Conservation (phyloP, 1,139 yeast genomes). For the Arxiozyma bovina region DNA sequence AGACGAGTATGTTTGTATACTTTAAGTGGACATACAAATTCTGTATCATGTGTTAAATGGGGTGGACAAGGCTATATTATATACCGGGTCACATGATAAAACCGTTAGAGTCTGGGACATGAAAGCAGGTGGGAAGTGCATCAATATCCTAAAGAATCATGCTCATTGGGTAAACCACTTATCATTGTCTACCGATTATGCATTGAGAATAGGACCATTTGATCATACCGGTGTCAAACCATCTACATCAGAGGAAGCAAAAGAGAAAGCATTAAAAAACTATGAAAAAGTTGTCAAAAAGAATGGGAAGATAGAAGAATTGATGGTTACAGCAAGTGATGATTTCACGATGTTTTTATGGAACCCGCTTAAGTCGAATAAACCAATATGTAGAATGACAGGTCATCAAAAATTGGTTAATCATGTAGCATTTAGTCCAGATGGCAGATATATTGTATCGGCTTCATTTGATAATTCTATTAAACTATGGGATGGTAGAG, state of each 20-base stretch:
- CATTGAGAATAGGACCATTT: conserved; percentile 72
- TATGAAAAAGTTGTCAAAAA: conserved; percentile 73
- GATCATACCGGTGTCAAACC: conserved; percentile 53
- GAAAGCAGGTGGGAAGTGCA: conserved; percentile 60
- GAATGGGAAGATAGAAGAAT: conserved; percentile 61
- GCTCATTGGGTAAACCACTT: conserved; percentile 98
- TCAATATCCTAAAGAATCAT: conserved; percentile 75
- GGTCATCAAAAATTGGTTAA: conserved; percentile 96
- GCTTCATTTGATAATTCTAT: conserved; percentile 93
- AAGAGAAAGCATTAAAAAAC: conserved; percentile 49
- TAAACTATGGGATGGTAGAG: conserved; percentile 91
- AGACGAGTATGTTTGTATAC: conserved; percentile 59
- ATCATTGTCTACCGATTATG: conserved; percentile 85
- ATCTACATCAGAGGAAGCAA: conserved; percentile 46
- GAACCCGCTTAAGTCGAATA: conserved; percentile 76
- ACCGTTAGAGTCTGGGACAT: conserved; percentile 90
- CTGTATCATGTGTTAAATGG: conserved; percentile 95
- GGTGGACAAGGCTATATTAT: conserved; percentile 80
- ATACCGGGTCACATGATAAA: conserved; percentile 91
- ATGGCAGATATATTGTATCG: conserved; percentile 82
- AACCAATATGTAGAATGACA: conserved; percentile 87
- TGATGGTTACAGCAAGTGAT: conserved; percentile 91
- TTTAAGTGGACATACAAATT: conserved; percentile 78
- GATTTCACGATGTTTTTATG: conserved; percentile 97
- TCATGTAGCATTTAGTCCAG: conserved; percentile 94